These are phyloP conservation scores for Alectoria sarmentosa DNA, from an alignment of 495 filamentous ascomycete genomes.

Conservation along the genomic window DNA sequence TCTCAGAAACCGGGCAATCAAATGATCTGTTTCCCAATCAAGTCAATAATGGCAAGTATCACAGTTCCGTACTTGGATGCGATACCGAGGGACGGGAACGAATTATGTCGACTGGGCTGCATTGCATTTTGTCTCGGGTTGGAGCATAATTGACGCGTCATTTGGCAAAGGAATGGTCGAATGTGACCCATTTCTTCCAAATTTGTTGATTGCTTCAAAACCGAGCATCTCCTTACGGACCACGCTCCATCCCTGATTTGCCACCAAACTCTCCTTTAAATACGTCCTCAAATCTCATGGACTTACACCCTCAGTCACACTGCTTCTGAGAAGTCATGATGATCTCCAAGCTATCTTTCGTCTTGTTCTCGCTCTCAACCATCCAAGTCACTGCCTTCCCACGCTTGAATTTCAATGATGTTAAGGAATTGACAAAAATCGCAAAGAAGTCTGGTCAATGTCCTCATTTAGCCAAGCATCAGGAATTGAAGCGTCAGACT, in stretches of 20 bases:
- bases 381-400: constrained; percentile 12
- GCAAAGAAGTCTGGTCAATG: background rate
- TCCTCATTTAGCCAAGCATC: constrained; percentile 6
- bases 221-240: background rate
- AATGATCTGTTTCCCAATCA: background rate
- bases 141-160: background rate
- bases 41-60: background rate
- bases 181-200: background rate
- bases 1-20: background rate
- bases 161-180: background rate
- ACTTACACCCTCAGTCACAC: background rate
- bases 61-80: background rate
- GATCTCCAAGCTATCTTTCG: background rate
- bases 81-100: background rate
- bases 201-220: background rate
- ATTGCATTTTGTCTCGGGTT: background rate
- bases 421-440: constrained; percentile 2
- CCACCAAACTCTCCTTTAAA: background rate
- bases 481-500: constrained; percentile 9
- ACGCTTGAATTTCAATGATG: background rate
- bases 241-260: background rate
- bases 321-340: background rate
- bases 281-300: background rate
- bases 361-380: background rate
- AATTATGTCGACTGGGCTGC: background rate